Evolutionary conservation across 75 land plant species (phyloP), one percentile per base, ranked within the genome.

Genomic region (Sequoiadendron giganteum): DNA sequence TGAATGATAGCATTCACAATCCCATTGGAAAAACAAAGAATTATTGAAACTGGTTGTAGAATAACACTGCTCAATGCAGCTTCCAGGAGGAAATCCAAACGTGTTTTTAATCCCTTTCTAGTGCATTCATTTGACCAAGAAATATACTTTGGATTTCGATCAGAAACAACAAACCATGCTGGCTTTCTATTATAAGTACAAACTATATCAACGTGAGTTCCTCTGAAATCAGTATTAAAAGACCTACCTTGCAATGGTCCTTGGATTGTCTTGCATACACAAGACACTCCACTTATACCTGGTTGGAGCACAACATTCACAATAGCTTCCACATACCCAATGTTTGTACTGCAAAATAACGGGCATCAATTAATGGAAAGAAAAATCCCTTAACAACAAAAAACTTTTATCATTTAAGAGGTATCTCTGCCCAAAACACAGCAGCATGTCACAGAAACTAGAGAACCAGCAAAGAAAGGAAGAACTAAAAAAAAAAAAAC

Each of bases 121-220:
- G 75, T 84, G 14, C 85, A 25, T 45, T 85, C 85, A 38, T 86
- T 92, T 65, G 77, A 39, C 99, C 99, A 98, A 36, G 93, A 89
- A 83, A 96, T 42, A 86, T 93, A 91, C 85, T 86, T 91, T 0
- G 99, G 95, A 87, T 96, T 98, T 45, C 99, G 89, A 87, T 93
- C 96, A 1, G 97, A 94, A 6, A 97, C 97, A 80, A 98, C 58
- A 73, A 98, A 77, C 99, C 99, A 98, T 1, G 91, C 94, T 11
- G 99, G 94, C 45, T 86, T 86, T 72, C 91, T 78, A 76, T 91
- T 86, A 21, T 94, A 80, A 72, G 93, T 93, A 73, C 99, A 93
- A 19, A 96, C 91, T 13, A 98, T 73, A 89, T 98, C 99, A 42
- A 96, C 96, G 91, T 98, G 95, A n/a, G 89, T 92, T 42, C 79